These are phyloP conservation scores for Aspergillus phoenicis DNA, from an alignment of 2,329 filamentous ascomycete species.

Conservation along the genomic window DNA sequence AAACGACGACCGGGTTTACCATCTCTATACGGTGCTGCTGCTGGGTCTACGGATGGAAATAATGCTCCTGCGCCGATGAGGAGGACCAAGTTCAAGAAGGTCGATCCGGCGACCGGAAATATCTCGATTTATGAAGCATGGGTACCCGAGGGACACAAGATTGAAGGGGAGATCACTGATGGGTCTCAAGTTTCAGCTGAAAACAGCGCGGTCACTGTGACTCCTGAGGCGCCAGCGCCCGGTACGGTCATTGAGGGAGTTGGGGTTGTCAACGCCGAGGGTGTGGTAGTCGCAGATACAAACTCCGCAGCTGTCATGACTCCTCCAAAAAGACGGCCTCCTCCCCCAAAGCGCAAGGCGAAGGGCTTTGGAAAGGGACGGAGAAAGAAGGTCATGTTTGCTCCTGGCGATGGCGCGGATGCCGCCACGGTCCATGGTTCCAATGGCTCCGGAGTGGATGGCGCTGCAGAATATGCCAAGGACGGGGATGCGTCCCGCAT, in stretches of 20 bases:
- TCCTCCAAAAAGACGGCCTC: constrained; percentile 64
- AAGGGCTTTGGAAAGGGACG: constrained; percentile 77
- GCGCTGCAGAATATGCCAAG: constrained; percentile 36
- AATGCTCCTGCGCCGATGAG: constrained; percentile 61
- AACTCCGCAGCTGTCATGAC: constrained; percentile 48
- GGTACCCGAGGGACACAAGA: constrained; percentile 73
- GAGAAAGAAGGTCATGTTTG: constrained; percentile 70
- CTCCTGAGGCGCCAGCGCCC: constrained; percentile 52
- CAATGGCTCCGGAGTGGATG: constrained; percentile 41
- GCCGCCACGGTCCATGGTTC: constrained; percentile 40
- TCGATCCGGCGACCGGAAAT: constrained; percentile 75
- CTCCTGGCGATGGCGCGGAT: constrained; percentile 46
- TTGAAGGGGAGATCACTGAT: constrained; percentile 78
- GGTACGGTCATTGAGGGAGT: constrained; percentile 63
- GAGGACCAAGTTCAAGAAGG: constrained; percentile 76
- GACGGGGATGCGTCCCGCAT: constrained; percentile 50
- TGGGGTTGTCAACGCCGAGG: constrained; percentile 63
- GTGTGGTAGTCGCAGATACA: constrained; percentile 58
- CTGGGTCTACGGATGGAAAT: constrained; percentile 30
- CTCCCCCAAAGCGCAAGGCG: constrained; percentile 77
- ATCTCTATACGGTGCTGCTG: constrained; percentile 49
- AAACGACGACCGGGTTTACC: constrained; percentile 63
- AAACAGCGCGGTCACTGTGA: constrained; percentile 37
- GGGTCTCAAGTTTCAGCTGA: constrained; percentile 53
- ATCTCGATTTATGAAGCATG: constrained; percentile 82